Evolutionary conservation across 2,329 filamentous ascomycete species (phyloP).

Genomic region (Blastomyces silverae): DNA sequence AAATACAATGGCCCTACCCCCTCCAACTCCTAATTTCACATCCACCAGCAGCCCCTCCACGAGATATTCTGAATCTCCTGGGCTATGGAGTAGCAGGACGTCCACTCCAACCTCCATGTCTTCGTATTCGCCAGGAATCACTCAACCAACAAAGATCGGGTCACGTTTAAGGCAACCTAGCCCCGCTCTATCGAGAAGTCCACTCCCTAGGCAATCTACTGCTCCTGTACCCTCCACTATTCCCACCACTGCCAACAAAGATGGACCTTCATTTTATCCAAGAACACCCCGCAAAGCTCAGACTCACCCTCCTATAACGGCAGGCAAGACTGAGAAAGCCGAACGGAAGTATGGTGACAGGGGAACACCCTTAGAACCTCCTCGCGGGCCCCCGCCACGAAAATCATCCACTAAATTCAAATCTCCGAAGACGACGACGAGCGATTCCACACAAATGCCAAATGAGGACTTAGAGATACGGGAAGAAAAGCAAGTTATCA

Average conservation of each 20-base stretch:
- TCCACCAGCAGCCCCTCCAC: slow-evolving; percentile 43
- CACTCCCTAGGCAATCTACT: slow-evolving; percentile 20
- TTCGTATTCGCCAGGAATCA: slow-evolving; percentile 44
- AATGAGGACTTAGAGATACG: slow-evolving; percentile 28
- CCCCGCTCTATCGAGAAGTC: slow-evolving; percentile 35
- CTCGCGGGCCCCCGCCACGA: slow-evolving; percentile 56
- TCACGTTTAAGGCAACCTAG: slow-evolving; percentile 34
- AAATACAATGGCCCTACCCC: slow-evolving; percentile 34
- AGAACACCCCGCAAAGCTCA: slow-evolving; percentile 9
- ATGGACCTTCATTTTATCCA: not conserved
- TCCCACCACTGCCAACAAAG: slow-evolving; percentile 8
- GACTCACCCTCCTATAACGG: slow-evolving; percentile 12
- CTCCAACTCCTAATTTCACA: slow-evolving; percentile 34
- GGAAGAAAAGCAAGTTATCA: slow-evolving; percentile 32
- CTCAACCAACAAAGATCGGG: slow-evolving; percentile 36
- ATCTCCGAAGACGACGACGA: slow-evolving; percentile 31
- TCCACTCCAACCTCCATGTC: slow-evolving; percentile 47
- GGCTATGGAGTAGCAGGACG: slow-evolving; percentile 41
- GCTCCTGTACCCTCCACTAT: slow-evolving; percentile 17
- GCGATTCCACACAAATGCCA: not conserved
- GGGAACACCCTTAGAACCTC: slow-evolving; percentile 24
- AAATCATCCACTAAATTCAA: slow-evolving; percentile 55
- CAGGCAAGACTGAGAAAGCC: slow-evolving; percentile 2
- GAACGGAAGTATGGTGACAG: not conserved
- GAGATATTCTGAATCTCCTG: slow-evolving; percentile 42